Evolutionary conservation across 306 rosid genomes (phyloP), one percentile per base, ranked within the genome.

Genomic region (Sicyos baderoa): DNA sequence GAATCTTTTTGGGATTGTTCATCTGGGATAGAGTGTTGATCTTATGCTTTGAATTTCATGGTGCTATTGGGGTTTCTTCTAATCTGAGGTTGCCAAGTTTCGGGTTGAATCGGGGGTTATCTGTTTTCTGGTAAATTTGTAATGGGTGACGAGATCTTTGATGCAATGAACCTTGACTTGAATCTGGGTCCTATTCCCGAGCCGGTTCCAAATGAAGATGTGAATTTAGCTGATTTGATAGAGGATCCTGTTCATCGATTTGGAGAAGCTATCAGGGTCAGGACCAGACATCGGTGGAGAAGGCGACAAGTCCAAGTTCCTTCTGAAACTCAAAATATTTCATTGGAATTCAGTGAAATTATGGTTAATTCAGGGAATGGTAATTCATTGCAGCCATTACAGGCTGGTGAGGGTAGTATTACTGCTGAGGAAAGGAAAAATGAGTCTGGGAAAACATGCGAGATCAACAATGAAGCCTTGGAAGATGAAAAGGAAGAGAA

Each of bases 101-200:
- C 19, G 29, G 40, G 52, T 42, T 32, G 18, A 8, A 17, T 23
- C 32, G 15, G 69, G 35, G 59, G 50, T 58, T 58, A 27, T 16
- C 1, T 59, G 8, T 29, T 9, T 51, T 19, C 45, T 7, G 25
- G 29, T 59, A 51, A 23, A 71, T 63, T 74, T 77, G 82, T 62
- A 76, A 94, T 94, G 99, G 96, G 70, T 72, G 99, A 90, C 32
- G 96, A 88, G 80, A 77, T 72, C 65, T 85, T 91, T 13, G 89
- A 86, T 59, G 79, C 90, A 19, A 90, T 90, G 97, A 94, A 90
- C 85, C 97, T 90, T 74, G 97, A 94, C 86, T 83, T 90, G 90
- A 94, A 94, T 78, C 88, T 90, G 84, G 88, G 89, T 79, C 96
- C 99, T 35, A 79, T 67, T 74, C 97, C 91, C 1, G 99, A 87